Evolutionary conservation across 228 moss, liverwort and hornwort genomes (phyloP).

Genomic region (Sphagnum fallax): DNA sequence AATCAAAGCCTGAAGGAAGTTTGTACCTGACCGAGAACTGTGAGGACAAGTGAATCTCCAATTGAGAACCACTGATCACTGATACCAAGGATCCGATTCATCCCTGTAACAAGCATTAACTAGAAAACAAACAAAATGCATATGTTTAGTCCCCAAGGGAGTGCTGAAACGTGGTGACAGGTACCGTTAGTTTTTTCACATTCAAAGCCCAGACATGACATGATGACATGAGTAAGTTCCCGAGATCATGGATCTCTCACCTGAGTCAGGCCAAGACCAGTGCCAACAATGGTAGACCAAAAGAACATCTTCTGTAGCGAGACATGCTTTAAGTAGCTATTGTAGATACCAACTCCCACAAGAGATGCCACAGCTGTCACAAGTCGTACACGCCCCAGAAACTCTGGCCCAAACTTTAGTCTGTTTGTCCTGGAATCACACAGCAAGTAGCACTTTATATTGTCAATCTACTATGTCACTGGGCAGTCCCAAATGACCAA

Average conservation of each 20-base stretch:
- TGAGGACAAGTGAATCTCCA: slow-evolving; percentile 88
- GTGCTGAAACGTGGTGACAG: no score
- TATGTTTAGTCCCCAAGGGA: no score
- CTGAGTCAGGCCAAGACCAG: slow-evolving; percentile 76
- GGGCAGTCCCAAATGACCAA: no score
- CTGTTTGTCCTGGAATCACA: slow-evolving; percentile 64
- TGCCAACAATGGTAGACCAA: slow-evolving; percentile 81
- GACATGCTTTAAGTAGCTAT: slow-evolving; percentile 73
- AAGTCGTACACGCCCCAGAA: slow-evolving; percentile 87
- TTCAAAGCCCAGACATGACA: no score
- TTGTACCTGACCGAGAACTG: slow-evolving; percentile 85
- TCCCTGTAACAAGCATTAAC: slow-evolving; percentile 78
- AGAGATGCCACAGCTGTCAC: slow-evolving; percentile 92
- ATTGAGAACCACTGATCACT: slow-evolving; percentile 97
- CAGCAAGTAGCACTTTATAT: neutral
- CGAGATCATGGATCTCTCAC: slow-evolving; percentile 10
- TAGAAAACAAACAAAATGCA: slow-evolving; percentile 21
- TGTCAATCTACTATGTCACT: no score
- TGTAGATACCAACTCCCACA: slow-evolving; percentile 83
- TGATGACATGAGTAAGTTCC: no score
- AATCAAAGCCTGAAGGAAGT: neutral
- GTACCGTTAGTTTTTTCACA: no score
- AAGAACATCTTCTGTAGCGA: slow-evolving; percentile 83
- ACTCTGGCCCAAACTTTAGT: slow-evolving; percentile 93
- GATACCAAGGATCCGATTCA: slow-evolving; percentile 69